Evolutionary conservation across 257 asterid species (phyloP).

Genomic region (Rhazya stricta): DNA sequence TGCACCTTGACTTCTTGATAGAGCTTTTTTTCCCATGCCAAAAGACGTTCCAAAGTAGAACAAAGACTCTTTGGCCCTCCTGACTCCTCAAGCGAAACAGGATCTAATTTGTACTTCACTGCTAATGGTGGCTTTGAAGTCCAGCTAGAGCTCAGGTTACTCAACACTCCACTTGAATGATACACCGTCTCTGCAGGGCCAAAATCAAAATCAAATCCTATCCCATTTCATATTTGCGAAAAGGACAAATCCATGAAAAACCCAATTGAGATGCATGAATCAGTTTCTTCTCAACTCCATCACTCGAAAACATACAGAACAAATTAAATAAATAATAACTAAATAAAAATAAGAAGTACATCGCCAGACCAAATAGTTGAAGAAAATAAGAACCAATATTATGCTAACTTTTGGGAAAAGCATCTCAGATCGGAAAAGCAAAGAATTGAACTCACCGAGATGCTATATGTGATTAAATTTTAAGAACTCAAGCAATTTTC

Average conservation of each 20-base stretch:
- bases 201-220: conserved; percentile 13
- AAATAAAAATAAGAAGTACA: neutral
- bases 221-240: neutral
- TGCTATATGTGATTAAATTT: neutral
- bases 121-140: conserved; percentile 96
- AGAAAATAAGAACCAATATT: neutral
- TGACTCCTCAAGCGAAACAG: conserved; percentile 54
- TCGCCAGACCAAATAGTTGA: neutral
- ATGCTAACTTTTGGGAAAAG: neutral
- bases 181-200: conserved; percentile 73
- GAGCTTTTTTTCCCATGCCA: conserved; percentile 97
- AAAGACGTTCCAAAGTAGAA: conserved; percentile 84
- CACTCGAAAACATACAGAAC: neutral
- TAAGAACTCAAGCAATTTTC: neutral
- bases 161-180: conserved; percentile 93
- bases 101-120: conserved; percentile 74
- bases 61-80: conserved; percentile 71
- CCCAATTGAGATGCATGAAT: neutral
- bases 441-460: neutral
- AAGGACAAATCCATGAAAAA: neutral
- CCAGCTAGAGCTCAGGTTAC: conserved; percentile 93
- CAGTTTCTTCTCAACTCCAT: neutral
- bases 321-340: no score
- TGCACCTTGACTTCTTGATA: conserved; percentile 94
- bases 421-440: neutral